Conservation (phyloP, 805 yeast genomes). For the Candida methanosorbosa region DNA sequence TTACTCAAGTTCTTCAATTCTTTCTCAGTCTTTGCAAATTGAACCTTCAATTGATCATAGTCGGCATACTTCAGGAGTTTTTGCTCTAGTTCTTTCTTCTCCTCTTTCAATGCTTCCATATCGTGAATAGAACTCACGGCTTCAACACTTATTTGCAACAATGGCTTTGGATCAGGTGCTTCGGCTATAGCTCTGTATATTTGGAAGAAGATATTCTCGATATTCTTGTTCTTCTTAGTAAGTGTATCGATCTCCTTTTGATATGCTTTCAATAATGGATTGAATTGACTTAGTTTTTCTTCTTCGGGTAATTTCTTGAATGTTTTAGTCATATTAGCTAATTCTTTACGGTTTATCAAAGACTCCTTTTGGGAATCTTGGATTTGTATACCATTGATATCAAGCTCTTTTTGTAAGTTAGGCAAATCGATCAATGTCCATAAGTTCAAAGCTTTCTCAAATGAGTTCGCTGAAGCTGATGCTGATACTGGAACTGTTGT, state of each 20-base stretch:
- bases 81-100: constrained; percentile 43
- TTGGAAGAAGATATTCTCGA: constrained; percentile 67
- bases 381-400: constrained; percentile 64
- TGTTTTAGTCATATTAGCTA: constrained; percentile 79
- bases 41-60: constrained; percentile 64
- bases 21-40: constrained; percentile 53
- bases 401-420: constrained; percentile 61
- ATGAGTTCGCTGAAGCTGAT: constrained; percentile 7
- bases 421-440: constrained; percentile 76
- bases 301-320: constrained; percentile 66
- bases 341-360: constrained; percentile 58
- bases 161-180: constrained; percentile 88
- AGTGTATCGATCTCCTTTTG: constrained; percentile 83
- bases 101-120: constrained; percentile 39
- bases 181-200: constrained; percentile 73
- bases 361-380: constrained; percentile 64
- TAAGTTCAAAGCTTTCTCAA: constrained; percentile 53
- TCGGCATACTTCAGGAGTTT: constrained; percentile 62
- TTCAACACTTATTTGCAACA: constrained; percentile 62
- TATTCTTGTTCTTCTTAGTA: constrained; percentile 66
- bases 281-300: constrained; percentile 57
- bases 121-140: constrained; percentile 44
- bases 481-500: background rate
- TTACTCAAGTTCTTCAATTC: constrained; percentile 47
- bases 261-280: constrained; percentile 62